phyloP scores from a whole-genome alignment of 176 grass and related monocot species.

The Aegilops sharonensis region DNA sequence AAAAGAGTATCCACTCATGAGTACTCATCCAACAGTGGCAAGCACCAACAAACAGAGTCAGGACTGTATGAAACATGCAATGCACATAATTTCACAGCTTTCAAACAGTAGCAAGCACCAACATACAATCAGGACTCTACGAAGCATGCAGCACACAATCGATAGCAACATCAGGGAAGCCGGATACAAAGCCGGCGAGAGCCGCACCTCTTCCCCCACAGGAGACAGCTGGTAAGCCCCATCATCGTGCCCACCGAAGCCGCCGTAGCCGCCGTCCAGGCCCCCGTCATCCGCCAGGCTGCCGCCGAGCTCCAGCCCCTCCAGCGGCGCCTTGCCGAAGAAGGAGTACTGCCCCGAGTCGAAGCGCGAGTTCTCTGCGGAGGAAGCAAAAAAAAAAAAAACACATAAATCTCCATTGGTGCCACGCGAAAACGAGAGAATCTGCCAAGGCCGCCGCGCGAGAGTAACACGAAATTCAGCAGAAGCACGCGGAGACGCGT shows the following conservation, averaged over 20 bases:
- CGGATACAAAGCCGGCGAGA: background rate
- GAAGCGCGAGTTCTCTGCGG: slow-evolving; percentile 57
- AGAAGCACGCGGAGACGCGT: background rate
- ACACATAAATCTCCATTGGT: background rate
- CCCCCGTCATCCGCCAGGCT: slow-evolving; percentile 61
- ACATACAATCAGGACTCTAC: background rate
- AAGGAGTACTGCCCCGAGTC: slow-evolving; percentile 78
- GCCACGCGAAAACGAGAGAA: background rate
- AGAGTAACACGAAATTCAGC: slow-evolving; percentile 9
- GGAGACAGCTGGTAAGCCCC: slow-evolving; percentile 58
- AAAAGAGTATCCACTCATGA: slow-evolving; percentile 12
- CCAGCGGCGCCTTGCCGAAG: slow-evolving; percentile 65
- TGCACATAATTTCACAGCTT: background rate
- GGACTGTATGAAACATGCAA: slow-evolving; percentile 21
- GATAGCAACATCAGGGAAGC: background rate
- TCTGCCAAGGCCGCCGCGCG: no score
- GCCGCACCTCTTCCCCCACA: slow-evolving; percentile 59
- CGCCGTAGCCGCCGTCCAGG: slow-evolving; percentile 18
- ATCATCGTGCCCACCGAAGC: slow-evolving; percentile 49
- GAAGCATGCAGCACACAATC: slow-evolving; percentile 28
- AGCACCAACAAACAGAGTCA: background rate
- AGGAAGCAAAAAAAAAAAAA: background rate
- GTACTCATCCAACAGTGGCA: slow-evolving; percentile 6
- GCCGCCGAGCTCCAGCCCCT: slow-evolving; percentile 63
- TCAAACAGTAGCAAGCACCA: slow-evolving; percentile 9